phyloP scores from a whole-genome alignment of 2,329 filamentous ascomycete species.

The Dactylellina drechsleri region DNA sequence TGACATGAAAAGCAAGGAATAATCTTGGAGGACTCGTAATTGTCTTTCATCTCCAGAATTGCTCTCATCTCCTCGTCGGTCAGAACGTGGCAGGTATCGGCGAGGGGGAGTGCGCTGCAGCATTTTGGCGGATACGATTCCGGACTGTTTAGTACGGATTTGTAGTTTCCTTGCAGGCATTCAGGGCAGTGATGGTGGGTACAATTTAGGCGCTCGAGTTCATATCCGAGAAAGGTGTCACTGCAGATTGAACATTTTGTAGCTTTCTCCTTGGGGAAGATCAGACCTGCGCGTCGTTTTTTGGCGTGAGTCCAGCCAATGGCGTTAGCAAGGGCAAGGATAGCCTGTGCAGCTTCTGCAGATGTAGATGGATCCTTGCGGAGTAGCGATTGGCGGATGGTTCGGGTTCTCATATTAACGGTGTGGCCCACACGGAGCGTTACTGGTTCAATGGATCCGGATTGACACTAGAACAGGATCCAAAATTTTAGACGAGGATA shows the following conservation, averaged over 20 bases:
- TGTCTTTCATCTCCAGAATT: conserved; percentile 9
- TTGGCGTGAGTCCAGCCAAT: conserved; percentile 25
- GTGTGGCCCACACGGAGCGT: too few relatives aligned
- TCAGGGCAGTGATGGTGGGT: conserved; percentile 42
- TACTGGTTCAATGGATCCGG: too few relatives aligned
- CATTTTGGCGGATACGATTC: conserved; percentile 33
- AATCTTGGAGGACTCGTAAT: conserved; percentile 33
- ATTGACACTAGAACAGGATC: conserved; percentile 31
- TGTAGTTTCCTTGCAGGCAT: conserved; percentile 35
- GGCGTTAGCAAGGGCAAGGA: conserved; percentile 19
- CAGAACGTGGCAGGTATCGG: conserved; percentile 36
- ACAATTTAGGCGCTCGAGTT: conserved; percentile 43
- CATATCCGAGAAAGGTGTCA: conserved; percentile 34
- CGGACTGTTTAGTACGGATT: conserved; percentile 32
- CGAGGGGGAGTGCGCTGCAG: conserved; percentile 24
- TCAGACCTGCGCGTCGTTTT: background rate
- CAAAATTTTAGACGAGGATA: background rate
- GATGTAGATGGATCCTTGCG: conserved; percentile 46
- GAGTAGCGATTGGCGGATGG: conserved; percentile 1
- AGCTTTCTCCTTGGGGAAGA: conserved; percentile 17
- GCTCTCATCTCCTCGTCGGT: conserved; percentile 33
- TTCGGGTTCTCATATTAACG: conserved; percentile 13
- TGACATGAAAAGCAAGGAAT: conserved; percentile 46
- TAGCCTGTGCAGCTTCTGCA: conserved; percentile 25
- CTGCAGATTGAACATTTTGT: conserved; percentile 36